Percentiles rank a stretch among this genome's conserved stretches.
phyloP scores from a whole-genome alignment of 2,329 filamentous ascomycete species.

The Trichoderma atroviride region DNA sequence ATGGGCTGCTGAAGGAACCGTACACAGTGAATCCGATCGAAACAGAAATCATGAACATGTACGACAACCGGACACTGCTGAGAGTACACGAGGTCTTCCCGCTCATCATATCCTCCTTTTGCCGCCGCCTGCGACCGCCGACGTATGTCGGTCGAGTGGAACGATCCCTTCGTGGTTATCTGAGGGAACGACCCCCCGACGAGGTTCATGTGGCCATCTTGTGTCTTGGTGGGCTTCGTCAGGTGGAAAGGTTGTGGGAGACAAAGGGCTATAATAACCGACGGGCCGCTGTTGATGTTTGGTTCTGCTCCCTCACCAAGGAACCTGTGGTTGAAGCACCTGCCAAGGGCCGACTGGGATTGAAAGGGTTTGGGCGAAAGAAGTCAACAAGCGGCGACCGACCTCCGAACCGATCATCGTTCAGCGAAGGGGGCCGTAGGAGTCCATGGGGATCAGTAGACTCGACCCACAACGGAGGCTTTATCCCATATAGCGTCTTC shows the following conservation, averaged over 20 bases:
- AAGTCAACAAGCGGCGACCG: slow-evolving; percentile 50
- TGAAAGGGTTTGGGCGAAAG: slow-evolving; percentile 60
- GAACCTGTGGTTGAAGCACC: slow-evolving; percentile 46
- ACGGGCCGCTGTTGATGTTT: slow-evolving; percentile 60
- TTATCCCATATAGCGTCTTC: slow-evolving; percentile 53
- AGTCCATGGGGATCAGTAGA: slow-evolving; percentile 39
- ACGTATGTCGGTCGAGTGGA: slow-evolving; percentile 67
- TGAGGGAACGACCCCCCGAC: slow-evolving; percentile 64
- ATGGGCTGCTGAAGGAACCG: slow-evolving; percentile 54
- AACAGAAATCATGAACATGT: slow-evolving; percentile 63
- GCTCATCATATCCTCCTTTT: slow-evolving; percentile 65
- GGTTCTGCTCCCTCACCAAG: slow-evolving; percentile 57
- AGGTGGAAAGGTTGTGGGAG: slow-evolving; percentile 67
- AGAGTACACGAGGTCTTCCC: slow-evolving; percentile 68
- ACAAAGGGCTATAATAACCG: slow-evolving; percentile 66
- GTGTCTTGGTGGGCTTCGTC: slow-evolving; percentile 62
- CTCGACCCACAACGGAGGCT: slow-evolving; percentile 34
- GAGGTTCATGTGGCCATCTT: slow-evolving; percentile 64
- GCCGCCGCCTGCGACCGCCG: slow-evolving; percentile 62
- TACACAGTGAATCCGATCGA: slow-evolving; percentile 67
- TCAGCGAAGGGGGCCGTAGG: slow-evolving; percentile 34
- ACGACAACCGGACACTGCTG: slow-evolving; percentile 64
- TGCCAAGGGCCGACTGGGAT: slow-evolving; percentile 54
- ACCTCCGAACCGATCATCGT: slow-evolving; percentile 30
- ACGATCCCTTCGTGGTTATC: slow-evolving; percentile 63